phyloP scores from a whole-genome alignment of 306 rosid species.

The Cajanus cajan region DNA sequence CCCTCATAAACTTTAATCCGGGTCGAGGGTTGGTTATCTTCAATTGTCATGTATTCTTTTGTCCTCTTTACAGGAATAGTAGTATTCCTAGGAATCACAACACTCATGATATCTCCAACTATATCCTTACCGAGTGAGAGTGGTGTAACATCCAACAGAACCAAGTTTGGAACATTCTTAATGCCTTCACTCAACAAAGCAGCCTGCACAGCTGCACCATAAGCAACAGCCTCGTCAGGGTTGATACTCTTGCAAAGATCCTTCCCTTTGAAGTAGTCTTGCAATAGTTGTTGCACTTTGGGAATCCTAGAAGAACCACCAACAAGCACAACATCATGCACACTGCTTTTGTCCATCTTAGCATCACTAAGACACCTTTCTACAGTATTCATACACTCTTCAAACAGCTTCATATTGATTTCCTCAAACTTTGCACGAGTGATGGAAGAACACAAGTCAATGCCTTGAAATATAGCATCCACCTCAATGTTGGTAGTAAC shows the following conservation, averaged over 20 bases:
- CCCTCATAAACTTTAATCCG: slow-evolving; percentile 14
- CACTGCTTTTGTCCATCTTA: not conserved
- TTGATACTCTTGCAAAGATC: slow-evolving; percentile 25
- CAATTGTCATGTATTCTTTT: not conserved
- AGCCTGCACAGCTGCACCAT: slow-evolving; percentile 33
- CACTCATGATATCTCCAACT: slow-evolving; percentile 45
- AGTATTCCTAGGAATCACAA: slow-evolving; percentile 51
- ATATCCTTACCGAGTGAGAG: slow-evolving; percentile 39
- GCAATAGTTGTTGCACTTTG: slow-evolving; percentile 21
- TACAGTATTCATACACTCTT: slow-evolving; percentile 6
- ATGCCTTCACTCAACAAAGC: slow-evolving; percentile 1
- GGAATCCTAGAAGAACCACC: slow-evolving; percentile 40
- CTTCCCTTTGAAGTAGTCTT: slow-evolving; percentile 12
- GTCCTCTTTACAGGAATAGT: slow-evolving; percentile 47
- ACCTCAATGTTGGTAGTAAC: not conserved
- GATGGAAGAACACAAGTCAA: slow-evolving; percentile 3
- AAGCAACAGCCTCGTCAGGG: slow-evolving; percentile 35
- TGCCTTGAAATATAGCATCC: not conserved
- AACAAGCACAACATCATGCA: slow-evolving; percentile 31
- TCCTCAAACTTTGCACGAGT: slow-evolving; percentile 23
- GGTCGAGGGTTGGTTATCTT: slow-evolving; percentile 14
- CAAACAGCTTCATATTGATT: slow-evolving; percentile 14
- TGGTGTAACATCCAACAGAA: slow-evolving; percentile 52
- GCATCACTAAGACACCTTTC: slow-evolving; percentile 5
- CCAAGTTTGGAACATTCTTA: slow-evolving; percentile 36